phyloP scores from a whole-genome alignment of 345 rosid species.

The Eucalyptus cloeziana region DNA sequence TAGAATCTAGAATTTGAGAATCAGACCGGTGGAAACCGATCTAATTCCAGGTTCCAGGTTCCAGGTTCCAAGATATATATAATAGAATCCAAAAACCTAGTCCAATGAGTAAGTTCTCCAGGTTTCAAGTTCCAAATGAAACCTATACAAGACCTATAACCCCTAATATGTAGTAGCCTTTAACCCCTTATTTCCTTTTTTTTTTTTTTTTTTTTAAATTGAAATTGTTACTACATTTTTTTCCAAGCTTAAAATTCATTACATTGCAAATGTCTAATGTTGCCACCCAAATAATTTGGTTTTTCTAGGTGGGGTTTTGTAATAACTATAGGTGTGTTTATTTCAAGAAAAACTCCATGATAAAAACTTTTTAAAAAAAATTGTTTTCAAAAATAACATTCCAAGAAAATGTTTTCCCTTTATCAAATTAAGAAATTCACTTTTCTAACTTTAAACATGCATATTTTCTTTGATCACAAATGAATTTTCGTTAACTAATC shows the following conservation, averaged over 20 bases:
- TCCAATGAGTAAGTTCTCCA: too few relatives aligned
- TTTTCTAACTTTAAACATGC: not conserved
- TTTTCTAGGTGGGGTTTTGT: not conserved
- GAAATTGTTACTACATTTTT: not conserved
- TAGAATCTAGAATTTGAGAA: too few relatives aligned
- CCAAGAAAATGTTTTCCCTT: not conserved
- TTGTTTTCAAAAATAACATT: not conserved
- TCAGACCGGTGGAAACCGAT: rapidly evolving
- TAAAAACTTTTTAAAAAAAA: not conserved
- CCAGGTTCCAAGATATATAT: too few relatives aligned
- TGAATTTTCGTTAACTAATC: not conserved
- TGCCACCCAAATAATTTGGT: not conserved
- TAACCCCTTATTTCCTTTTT: not conserved
- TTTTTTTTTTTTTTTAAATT: not conserved
- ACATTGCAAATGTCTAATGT: not conserved
- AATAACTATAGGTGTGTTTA: not conserved
- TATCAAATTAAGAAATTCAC: not conserved
- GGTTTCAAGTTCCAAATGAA: too few relatives aligned
- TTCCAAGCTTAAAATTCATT: not conserved
- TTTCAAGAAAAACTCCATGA: not conserved
- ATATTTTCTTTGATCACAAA: not conserved
- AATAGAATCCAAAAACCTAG: too few relatives aligned
- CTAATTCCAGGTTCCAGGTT: too few relatives aligned
- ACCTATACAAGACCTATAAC: too few relatives aligned
- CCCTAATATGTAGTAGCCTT: not conserved